phyloP scores from a whole-genome alignment of 2,329 filamentous ascomycete genomes.

The Alternaria atra region DNA sequence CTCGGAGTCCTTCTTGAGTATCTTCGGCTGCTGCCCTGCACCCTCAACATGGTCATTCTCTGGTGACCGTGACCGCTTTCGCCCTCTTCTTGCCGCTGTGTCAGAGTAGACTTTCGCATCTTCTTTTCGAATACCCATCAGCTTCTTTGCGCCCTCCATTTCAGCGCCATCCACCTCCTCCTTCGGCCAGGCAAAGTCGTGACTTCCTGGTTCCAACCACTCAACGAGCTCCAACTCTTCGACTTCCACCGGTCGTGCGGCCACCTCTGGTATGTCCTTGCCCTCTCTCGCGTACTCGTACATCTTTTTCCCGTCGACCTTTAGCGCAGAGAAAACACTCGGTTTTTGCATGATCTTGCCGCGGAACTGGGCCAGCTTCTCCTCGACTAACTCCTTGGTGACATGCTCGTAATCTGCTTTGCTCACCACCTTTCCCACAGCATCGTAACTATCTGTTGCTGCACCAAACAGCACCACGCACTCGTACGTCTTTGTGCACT shows the following conservation, averaged over 20 bases:
- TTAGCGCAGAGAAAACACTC: constrained; percentile 90
- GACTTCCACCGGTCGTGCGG: constrained; percentile 81
- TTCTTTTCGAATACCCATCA: constrained; percentile 54
- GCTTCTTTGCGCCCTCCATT: constrained; percentile 77
- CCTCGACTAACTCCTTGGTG: constrained; percentile 79
- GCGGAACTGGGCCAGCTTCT: constrained; percentile 76
- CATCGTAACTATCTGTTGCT: constrained; percentile 91
- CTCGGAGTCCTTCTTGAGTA: constrained; percentile 39
- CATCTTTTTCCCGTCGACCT: constrained; percentile 90
- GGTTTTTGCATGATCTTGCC: constrained; percentile 90
- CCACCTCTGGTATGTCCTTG: constrained; percentile 85
- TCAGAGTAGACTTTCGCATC: constrained; percentile 29
- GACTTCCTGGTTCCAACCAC: constrained; percentile 82
- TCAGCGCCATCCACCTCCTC: constrained; percentile 80
- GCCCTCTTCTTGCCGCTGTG: constrained; percentile 38
- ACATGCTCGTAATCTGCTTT: constrained; percentile 81
- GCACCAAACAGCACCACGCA: constrained; percentile 88
- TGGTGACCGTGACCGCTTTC: constrained; percentile 34
- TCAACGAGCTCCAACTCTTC: constrained; percentile 80
- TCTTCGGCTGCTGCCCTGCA: constrained; percentile 34
- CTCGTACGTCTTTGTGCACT: constrained; percentile 94
- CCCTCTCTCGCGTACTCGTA: constrained; percentile 97
- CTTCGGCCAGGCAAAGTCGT: constrained; percentile 80
- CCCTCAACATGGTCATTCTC: constrained; percentile 19
- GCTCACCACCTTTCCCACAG: constrained; percentile 81